phyloP scores from a whole-genome alignment of 2,329 filamentous ascomycete species.

The Stachybotrys chlorohalonatus region DNA sequence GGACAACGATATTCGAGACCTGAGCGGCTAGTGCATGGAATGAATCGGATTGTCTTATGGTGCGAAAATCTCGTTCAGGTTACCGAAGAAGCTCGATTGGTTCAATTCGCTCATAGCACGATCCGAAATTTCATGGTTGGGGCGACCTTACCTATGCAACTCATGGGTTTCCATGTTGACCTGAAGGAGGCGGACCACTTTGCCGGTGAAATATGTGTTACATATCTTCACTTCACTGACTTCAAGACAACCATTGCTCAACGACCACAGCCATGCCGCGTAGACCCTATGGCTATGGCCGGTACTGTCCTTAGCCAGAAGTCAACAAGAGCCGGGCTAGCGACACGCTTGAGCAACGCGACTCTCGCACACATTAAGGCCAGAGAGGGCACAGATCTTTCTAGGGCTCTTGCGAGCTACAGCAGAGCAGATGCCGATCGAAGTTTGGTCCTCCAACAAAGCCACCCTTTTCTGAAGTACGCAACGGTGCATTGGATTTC shows the following conservation, averaged over 20 bases:
- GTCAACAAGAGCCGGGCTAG: neutral
- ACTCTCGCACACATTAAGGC: neutral
- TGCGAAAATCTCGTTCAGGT: conserved; percentile 22
- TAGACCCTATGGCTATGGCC: neutral
- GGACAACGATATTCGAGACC: conserved; percentile 10
- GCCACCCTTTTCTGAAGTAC: neutral
- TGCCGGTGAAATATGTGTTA: neutral
- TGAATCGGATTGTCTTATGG: conserved; percentile 17
- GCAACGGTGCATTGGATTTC: neutral
- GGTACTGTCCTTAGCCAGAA: neutral
- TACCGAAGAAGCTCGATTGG: conserved; percentile 16
- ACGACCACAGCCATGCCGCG: neutral
- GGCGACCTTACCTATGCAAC: neutral
- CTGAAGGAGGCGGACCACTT: neutral
- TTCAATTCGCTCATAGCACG: conserved; percentile 24
- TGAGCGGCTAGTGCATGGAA: conserved; percentile 15
- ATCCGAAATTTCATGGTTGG: conserved; percentile 18
- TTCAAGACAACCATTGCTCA: neutral
- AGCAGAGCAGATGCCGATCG: neutral
- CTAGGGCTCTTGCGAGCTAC: neutral
- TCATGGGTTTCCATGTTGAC: neutral
- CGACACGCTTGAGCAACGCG: neutral
- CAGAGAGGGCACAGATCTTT: neutral
- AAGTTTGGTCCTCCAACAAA: neutral
- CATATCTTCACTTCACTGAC: conserved; percentile 1